A percentile compares a stretch with the other conserved stretches of the same genome.
These are phyloP conservation scores for Groenewaldozyma auringiensis DNA, from an alignment of 1,139 yeast species.

Conservation along the genomic window DNA sequence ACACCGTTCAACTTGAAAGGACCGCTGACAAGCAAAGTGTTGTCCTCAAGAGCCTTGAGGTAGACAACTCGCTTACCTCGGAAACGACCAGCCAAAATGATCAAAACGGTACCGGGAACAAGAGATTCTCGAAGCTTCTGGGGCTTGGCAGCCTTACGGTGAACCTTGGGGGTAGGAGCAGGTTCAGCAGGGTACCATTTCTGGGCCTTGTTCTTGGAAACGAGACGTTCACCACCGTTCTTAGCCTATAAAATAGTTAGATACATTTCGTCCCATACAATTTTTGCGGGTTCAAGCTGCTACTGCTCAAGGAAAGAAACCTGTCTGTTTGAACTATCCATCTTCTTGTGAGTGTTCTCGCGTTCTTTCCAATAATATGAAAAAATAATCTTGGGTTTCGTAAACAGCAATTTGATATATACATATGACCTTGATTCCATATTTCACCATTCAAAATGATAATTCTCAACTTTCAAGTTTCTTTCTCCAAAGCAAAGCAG, in stretches of 20 bases:
- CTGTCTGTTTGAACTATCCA: too few species aligned
- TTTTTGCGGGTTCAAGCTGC: not conserved
- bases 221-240: slow-evolving; percentile 31
- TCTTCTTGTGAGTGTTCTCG: too few species aligned
- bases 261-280: not conserved
- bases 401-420: too few species aligned
- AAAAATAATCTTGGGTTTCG: too few species aligned
- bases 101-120: slow-evolving; percentile 98
- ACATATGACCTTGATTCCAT: too few species aligned
- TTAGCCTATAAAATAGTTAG: slow-evolving; percentile 22
- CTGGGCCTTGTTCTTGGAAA: slow-evolving; percentile 52
- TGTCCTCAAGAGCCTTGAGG: slow-evolving; percentile 97
- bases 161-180: slow-evolving; percentile 65
- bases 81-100: slow-evolving; percentile 99
- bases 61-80: slow-evolving; percentile 99
- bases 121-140: slow-evolving; percentile 95
- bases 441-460: too few species aligned
- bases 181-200: slow-evolving; percentile 91
- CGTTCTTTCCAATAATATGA: too few species aligned
- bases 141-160: slow-evolving; percentile 76
- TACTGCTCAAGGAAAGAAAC: too few species aligned
- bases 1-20: slow-evolving; percentile 99
- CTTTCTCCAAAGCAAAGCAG: too few species aligned
- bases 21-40: slow-evolving; percentile 96
- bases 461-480: too few species aligned